These are phyloP conservation scores for Penicillium egyptiacum DNA, from an alignment of 495 filamentous ascomycete species.

Conservation along the genomic window DNA sequence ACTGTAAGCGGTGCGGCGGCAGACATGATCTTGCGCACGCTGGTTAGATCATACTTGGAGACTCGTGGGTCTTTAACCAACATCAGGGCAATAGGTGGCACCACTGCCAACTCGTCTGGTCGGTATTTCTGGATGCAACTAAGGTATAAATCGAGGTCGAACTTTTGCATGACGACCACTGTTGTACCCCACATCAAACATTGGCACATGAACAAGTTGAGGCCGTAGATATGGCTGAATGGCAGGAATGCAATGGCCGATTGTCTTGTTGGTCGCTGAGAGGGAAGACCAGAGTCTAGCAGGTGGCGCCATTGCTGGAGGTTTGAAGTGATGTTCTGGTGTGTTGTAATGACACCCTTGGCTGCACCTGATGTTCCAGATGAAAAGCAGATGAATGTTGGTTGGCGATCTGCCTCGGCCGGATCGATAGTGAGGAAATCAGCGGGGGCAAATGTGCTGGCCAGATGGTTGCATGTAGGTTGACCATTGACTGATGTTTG, in stretches of 20 bases:
- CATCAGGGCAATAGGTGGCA: slow-evolving; percentile 74
- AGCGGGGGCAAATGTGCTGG: slow-evolving; percentile 15
- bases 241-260: slow-evolving; percentile 72
- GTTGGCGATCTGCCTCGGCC: slow-evolving; percentile 14
- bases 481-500: slow-evolving; percentile 14
- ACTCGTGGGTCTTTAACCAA: slow-evolving; percentile 69
- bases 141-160: slow-evolving; percentile 58
- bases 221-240: slow-evolving; percentile 86
- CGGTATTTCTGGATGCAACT: slow-evolving; percentile 23
- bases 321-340: slow-evolving; percentile 74
- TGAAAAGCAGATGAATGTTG: slow-evolving; percentile 25
- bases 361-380: slow-evolving; percentile 28
- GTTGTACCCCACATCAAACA: slow-evolving; percentile 23
- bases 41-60: slow-evolving; percentile 67
- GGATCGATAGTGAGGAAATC: slow-evolving; percentile 11
- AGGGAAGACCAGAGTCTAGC: slow-evolving; percentile 13
- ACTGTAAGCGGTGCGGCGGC: slow-evolving; percentile 77
- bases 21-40: slow-evolving; percentile 69
- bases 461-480: slow-evolving; percentile 23
- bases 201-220: slow-evolving; percentile 27
- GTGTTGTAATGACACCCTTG: slow-evolving; percentile 62
- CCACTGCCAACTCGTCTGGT: slow-evolving; percentile 33
- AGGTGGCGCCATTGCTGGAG: slow-evolving; percentile 32
- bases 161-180: slow-evolving; percentile 69
- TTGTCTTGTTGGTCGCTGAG: slow-evolving; percentile 47